Evolutionary conservation across 2,329 filamentous ascomycete species (phyloP).

Genomic region (Neopestalotiopsis sp.): DNA sequence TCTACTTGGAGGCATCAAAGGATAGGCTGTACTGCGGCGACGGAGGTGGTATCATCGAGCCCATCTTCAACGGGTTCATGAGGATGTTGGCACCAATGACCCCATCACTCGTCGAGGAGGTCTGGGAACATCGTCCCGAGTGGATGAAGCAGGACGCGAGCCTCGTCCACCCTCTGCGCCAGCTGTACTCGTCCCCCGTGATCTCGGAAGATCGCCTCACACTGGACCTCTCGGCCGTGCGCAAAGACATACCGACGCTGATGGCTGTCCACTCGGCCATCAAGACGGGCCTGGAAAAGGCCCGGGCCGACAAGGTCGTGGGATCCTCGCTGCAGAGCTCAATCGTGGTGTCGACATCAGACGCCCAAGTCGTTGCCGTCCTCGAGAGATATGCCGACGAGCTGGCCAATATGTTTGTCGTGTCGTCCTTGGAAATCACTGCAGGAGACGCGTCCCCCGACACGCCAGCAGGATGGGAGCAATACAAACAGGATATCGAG

Average conservation of each 20-base stretch:
- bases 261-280: slow-evolving; percentile 67
- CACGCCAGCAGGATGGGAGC: slow-evolving; percentile 42
- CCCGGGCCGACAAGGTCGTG: slow-evolving; percentile 72
- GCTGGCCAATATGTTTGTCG: slow-evolving; percentile 70
- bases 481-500: slow-evolving; percentile 49
- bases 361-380: slow-evolving; percentile 36
- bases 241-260: slow-evolving; percentile 52
- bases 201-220: slow-evolving; percentile 46
- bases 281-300: slow-evolving; percentile 77
- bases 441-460: slow-evolving; percentile 30
- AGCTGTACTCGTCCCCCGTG: slow-evolving; percentile 53
- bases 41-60: slow-evolving; percentile 66
- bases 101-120: slow-evolving; percentile 85
- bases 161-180: slow-evolving; percentile 48
- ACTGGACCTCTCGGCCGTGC: slow-evolving; percentile 45
- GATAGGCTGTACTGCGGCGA: slow-evolving; percentile 89
- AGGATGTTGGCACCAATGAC: slow-evolving; percentile 82
- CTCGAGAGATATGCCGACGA: slow-evolving; percentile 53
- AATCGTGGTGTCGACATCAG: slow-evolving; percentile 61
- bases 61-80: slow-evolving; percentile 74
- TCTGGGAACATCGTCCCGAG: slow-evolving; percentile 77
- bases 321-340: slow-evolving; percentile 83
- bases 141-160: slow-evolving; percentile 60
- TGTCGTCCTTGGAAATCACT: slow-evolving; percentile 65
- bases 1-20: slow-evolving; percentile 93